These are phyloP conservation scores for Hyphopichia buzzinii DNA, from an alignment of 1,139 yeast species.

Conservation along the genomic window DNA sequence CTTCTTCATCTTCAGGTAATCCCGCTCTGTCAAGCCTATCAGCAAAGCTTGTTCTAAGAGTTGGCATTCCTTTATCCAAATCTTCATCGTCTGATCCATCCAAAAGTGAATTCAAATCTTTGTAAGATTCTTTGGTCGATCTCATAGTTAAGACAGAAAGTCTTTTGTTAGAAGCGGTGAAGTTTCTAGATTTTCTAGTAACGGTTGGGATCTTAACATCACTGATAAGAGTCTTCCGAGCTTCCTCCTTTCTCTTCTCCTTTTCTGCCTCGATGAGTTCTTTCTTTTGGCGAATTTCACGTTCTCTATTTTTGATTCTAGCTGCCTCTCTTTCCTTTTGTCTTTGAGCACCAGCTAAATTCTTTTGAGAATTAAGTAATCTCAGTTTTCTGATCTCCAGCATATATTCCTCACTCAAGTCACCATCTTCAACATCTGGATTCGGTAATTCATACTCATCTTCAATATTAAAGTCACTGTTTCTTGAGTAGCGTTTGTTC, in stretches of 20 bases:
- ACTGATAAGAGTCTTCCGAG: constrained; percentile 44
- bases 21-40: constrained; percentile 44
- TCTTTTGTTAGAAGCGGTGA: constrained; percentile 62
- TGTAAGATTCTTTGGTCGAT: constrained; percentile 65
- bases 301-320: constrained; percentile 3
- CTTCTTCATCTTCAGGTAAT: constrained; percentile 26
- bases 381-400: constrained; percentile 44
- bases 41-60: constrained; percentile 44
- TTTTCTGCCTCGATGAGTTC: constrained; percentile 2
- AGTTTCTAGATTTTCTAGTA: constrained; percentile 63
- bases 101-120: constrained; percentile 56
- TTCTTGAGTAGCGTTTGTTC: constrained; percentile 16
- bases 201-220: constrained; percentile 69
- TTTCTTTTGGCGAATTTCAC: constrained; percentile 2
- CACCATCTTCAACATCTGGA: constrained; percentile 35
- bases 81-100: constrained; percentile 34
- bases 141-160: constrained; percentile 67
- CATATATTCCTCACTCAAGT: constrained; percentile 46
- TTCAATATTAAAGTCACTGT: constrained; percentile 19
- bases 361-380: constrained; percentile 42
- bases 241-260: constrained; percentile 6
- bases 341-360: constrained; percentile 22
- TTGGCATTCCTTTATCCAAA: constrained; percentile 28
- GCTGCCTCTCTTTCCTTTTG: constrained; percentile 2
- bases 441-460: constrained; percentile 36